A percentile compares a stretch with the other conserved stretches of the same genome.
Evolutionary conservation across 306 rosid species (phyloP).

Genomic region (Ziziphus jujuba): DNA sequence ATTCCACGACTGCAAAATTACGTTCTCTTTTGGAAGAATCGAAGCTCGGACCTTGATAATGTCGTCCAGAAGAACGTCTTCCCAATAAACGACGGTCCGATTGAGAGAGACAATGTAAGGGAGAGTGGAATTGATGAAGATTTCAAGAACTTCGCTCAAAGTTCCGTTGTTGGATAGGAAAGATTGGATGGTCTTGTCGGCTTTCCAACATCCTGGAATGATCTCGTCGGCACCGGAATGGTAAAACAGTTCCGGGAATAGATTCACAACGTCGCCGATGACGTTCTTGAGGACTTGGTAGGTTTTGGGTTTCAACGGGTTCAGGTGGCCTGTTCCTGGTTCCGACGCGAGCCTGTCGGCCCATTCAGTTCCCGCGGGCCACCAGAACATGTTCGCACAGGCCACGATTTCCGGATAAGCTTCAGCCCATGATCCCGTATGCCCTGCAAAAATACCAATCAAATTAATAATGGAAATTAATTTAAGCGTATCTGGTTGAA

Average conservation of each 20-base stretch:
- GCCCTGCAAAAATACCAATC: slow-evolving; percentile 47
- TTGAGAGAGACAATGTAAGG: slow-evolving; percentile 72
- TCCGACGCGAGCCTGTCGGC: slow-evolving; percentile 59
- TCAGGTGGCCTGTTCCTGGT: slow-evolving; percentile 88
- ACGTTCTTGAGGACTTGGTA: slow-evolving; percentile 73
- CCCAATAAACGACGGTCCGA: slow-evolving; percentile 83
- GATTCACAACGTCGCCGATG: slow-evolving; percentile 45
- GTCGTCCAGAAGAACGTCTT: slow-evolving; percentile 59
- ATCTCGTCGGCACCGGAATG: slow-evolving; percentile 80
- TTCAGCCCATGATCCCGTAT: slow-evolving; percentile 87
- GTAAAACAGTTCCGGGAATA: slow-evolving; percentile 75
- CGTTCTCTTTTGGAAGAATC: slow-evolving; percentile 58
- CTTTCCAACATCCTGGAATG: slow-evolving; percentile 81
- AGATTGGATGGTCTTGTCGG: slow-evolving; percentile 57
- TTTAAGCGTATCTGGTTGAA: background rate
- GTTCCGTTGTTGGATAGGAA: slow-evolving; percentile 62
- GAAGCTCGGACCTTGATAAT: slow-evolving; percentile 40
- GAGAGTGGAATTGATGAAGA: slow-evolving; percentile 62
- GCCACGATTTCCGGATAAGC: slow-evolving; percentile 83
- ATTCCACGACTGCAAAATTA: slow-evolving; percentile 84
- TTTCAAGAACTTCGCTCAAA: slow-evolving; percentile 66
- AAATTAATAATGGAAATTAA: slow-evolving; percentile 2
- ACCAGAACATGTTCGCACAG: slow-evolving; percentile 91
- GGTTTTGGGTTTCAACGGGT: slow-evolving; percentile 80
- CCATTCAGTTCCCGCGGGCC: slow-evolving; percentile 56